Evolutionary conservation across 1,284 basidiomycete genomes (phyloP), one percentile per base, ranked within the genome.

Genomic region (Puccinia brachypodii): DNA sequence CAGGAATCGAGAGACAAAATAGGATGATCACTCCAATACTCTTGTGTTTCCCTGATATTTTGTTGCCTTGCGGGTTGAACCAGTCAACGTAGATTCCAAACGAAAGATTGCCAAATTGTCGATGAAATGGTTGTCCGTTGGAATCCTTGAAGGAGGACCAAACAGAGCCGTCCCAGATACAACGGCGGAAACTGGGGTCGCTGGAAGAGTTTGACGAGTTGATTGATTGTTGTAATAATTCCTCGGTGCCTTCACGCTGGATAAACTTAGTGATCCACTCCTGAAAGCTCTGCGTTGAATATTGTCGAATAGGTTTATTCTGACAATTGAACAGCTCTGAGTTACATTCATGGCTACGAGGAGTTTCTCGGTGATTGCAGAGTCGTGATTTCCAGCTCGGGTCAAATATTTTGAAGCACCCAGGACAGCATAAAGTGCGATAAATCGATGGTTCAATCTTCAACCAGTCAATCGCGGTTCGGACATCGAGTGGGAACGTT

Each of bases 31-130:
- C 76, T 16, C 76, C 76, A 42, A 79, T 36, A 40, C 47, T 69
- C 47, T 79, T 79, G 66, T 79, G 76, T 25, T 71, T 79, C 31
- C 76, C 66, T 13, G 66, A 71, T 22, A 60, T 60, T n/a, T 79
- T 79, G 50, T 71, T 79, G 6, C 76, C 76, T 56, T 56, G 53
- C 25, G 76, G 76, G 28, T 79, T 79, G 50, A 71, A 71, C 76
- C 76, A 79, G 44, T 79, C 66, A 44, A 79, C 9, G 31, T 69
- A 79, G 1, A 79, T 56, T 60, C 76, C 66, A 60, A 79, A 79
- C 0, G 66, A 79, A 11, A 79, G 33, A 60, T 79, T 79, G 11
- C 76, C 76, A 28, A 71, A 58, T 3, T 22, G 7, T 38, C 25
- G 16, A 50, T 69, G 64, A 71, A 79, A 71, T 42, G 28, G 40